Conservation (phyloP, 2,329 filamentous ascomycete species). For the Paraphoma sp. region DNA sequence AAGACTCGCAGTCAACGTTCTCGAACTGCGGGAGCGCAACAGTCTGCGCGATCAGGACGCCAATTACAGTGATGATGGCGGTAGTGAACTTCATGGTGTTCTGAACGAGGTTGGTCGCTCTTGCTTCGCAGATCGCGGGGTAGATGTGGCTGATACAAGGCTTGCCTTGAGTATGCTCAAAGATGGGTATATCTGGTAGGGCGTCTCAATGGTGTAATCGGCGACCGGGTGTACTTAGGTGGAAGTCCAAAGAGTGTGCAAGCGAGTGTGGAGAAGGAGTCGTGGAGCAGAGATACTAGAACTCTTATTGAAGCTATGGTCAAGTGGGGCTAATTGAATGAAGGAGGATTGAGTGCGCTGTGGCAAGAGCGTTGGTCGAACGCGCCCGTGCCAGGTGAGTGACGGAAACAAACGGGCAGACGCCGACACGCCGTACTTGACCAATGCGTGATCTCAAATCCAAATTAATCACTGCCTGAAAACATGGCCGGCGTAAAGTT, state of each 20-base stretch:
- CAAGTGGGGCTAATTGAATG: background rate
- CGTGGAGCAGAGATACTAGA: background rate
- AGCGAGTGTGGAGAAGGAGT: background rate
- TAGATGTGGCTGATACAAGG: background rate
- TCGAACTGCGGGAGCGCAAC: background rate
- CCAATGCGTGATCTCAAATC: too few species aligned
- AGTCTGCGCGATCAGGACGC: background rate
- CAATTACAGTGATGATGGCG: constrained; percentile 2
- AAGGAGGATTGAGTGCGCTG: background rate
- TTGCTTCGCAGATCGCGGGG: too few species aligned
- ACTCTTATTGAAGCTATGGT: background rate
- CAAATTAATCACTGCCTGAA: too few species aligned
- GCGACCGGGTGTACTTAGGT: background rate
- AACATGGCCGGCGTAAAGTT: background rate
- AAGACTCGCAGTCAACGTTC: constrained; percentile 10
- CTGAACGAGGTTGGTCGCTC: too few species aligned
- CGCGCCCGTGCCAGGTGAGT: too few species aligned
- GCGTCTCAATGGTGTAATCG: background rate
- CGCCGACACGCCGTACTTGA: too few species aligned
- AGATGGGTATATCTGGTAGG: background rate
- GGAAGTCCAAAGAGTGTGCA: background rate
- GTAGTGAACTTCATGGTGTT: constrained; percentile 11
- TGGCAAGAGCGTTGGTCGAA: too few species aligned
- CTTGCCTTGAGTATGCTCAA: background rate
- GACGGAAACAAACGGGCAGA: too few species aligned